These are phyloP conservation scores for Suhomyces atakaporum DNA, from an alignment of 1,139 yeast species.

Conservation along the genomic window DNA sequence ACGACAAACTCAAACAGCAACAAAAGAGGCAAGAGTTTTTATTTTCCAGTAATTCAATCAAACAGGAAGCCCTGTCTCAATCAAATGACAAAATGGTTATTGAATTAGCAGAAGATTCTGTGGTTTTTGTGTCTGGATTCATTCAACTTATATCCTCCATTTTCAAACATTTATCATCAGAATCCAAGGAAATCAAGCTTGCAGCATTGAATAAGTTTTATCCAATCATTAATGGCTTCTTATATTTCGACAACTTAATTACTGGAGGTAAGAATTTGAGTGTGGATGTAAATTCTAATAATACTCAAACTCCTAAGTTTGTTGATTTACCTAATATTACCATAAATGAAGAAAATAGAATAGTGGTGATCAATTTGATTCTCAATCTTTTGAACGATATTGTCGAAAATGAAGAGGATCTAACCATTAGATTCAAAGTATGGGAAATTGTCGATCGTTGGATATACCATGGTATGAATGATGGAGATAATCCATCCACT, in stretches of 20 bases:
- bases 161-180: slow-evolving; percentile 30
- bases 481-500: slow-evolving; percentile 14
- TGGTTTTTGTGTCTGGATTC: slow-evolving; percentile 75
- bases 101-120: slow-evolving; percentile 78
- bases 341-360: slow-evolving; percentile 40
- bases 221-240: slow-evolving; percentile 39
- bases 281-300: slow-evolving; percentile 17
- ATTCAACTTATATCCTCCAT: slow-evolving; percentile 46
- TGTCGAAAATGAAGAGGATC: slow-evolving; percentile 40
- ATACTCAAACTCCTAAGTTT: slow-evolving; percentile 20
- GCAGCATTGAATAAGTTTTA: slow-evolving; percentile 37
- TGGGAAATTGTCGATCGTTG: slow-evolving; percentile 80
- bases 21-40: slow-evolving; percentile 43
- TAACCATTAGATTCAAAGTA: slow-evolving; percentile 45
- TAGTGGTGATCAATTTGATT: slow-evolving; percentile 36
- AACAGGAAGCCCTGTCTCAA: slow-evolving; percentile 20
- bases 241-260: slow-evolving; percentile 45
- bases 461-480: slow-evolving; percentile 51
- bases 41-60: slow-evolving; percentile 25
- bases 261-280: slow-evolving; percentile 22
- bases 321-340: slow-evolving; percentile 29
- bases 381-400: slow-evolving; percentile 49
- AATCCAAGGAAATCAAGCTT: slow-evolving; percentile 32
- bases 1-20: slow-evolving; percentile 30
- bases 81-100: slow-evolving; percentile 30